Conservation (phyloP, 1,284 basidiomycete genomes). For the Malassezia sp. region DNA sequence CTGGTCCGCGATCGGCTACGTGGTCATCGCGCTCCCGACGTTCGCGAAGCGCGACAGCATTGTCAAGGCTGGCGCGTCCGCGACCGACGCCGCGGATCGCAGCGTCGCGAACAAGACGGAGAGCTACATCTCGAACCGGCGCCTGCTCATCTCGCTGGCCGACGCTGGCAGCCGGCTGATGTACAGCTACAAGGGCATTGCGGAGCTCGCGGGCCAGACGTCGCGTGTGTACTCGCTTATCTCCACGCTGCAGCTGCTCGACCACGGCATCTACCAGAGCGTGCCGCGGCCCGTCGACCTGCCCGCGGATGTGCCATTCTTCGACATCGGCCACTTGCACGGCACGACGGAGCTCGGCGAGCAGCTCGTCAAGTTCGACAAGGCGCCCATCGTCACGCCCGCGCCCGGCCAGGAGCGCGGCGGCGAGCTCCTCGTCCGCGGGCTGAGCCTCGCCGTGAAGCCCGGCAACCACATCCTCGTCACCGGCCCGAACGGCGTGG, state of each 20-base stretch:
- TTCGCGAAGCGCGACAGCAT: slow-evolving; percentile 21
- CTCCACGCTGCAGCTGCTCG: slow-evolving; percentile 61
- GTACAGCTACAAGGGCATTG: slow-evolving; percentile 72
- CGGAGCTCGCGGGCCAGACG: slow-evolving; percentile 84
- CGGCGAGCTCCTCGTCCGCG: slow-evolving; percentile 59
- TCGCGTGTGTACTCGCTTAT: slow-evolving; percentile 77
- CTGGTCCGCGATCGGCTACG: slow-evolving; percentile 44
- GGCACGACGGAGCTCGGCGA: slow-evolving; percentile 37
- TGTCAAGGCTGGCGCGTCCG: background rate
- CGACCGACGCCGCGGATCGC: slow-evolving; percentile 48
- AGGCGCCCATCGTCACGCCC: slow-evolving; percentile 66
- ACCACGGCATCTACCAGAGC: slow-evolving; percentile 39
- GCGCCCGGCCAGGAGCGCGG: slow-evolving; percentile 52
- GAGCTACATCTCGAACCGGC: slow-evolving; percentile 72
- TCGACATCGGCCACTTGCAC: slow-evolving; percentile 46
- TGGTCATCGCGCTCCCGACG: slow-evolving; percentile 42
- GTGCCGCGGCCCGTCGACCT: slow-evolving; percentile 34
- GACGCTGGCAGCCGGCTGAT: slow-evolving; percentile 86
- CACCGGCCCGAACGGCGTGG: slow-evolving; percentile 68
- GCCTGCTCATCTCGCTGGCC: slow-evolving; percentile 77
- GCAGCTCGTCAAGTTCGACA: slow-evolving; percentile 25
- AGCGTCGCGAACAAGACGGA: slow-evolving; percentile 56
- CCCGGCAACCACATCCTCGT: slow-evolving; percentile 83
- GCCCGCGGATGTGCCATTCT: slow-evolving; percentile 30
- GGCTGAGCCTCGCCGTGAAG: slow-evolving; percentile 61